Percentiles rank a stretch among this genome's conserved stretches.
Evolutionary conservation across 306 rosid genomes (phyloP).

Genomic region (Medicago lupulina): DNA sequence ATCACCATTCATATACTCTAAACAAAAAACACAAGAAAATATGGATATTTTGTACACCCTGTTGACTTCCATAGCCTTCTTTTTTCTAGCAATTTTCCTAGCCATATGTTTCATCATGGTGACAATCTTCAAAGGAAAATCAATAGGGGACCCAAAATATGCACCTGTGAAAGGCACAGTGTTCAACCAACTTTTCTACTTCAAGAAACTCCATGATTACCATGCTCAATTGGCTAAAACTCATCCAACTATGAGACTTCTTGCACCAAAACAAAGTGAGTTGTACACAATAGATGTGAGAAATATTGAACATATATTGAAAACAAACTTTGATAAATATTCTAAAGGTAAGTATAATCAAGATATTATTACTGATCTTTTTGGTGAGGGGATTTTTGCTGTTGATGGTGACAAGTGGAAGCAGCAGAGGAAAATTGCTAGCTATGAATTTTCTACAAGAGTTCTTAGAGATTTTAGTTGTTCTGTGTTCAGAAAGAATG

Average conservation of each 20-base stretch:
- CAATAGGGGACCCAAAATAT: conserved; percentile 8
- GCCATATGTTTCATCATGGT: conserved; percentile 44
- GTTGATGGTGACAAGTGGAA: not conserved
- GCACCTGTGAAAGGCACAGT: not conserved
- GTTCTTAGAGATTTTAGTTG: conserved; percentile 6
- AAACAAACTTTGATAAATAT: not conserved
- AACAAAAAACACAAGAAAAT: conserved; percentile 3
- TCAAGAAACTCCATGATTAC: conserved; percentile 1
- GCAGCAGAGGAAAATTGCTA: not conserved
- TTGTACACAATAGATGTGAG: not conserved
- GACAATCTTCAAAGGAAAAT: conserved; percentile 53
- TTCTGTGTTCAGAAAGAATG: conserved; percentile 42
- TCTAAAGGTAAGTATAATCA: not conserved
- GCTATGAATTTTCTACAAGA: not conserved
- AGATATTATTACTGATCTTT: not conserved
- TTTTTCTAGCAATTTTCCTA: conserved; percentile 39
- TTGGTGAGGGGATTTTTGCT: conserved; percentile 1
- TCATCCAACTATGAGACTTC: not conserved
- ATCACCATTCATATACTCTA: not conserved
- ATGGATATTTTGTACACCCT: conserved; percentile 52
- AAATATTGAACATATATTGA: not conserved
- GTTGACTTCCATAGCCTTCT: conserved; percentile 44
- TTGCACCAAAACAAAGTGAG: not conserved
- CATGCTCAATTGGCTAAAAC: not conserved
- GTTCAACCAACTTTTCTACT: not conserved